These are phyloP conservation scores for Boechera stricta DNA, from an alignment of 345 rosid species.

Conservation along the genomic window DNA sequence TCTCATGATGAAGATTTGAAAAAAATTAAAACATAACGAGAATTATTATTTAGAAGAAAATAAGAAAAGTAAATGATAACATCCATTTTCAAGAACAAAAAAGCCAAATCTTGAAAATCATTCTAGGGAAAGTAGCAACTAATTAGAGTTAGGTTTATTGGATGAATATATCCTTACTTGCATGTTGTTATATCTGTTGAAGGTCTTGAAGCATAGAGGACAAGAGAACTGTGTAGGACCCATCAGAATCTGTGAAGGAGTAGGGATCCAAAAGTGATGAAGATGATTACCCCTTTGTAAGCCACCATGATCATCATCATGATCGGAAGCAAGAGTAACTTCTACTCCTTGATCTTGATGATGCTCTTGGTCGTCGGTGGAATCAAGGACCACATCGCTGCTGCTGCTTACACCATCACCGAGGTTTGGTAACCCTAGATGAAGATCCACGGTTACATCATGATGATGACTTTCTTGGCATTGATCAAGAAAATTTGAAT, in stretches of 20 bases:
- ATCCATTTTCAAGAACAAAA: slow-evolving; percentile 25
- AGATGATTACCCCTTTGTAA: slow-evolving; percentile 72
- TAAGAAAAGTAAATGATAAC: not conserved
- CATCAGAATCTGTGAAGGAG: slow-evolving; percentile 95
- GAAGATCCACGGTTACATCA: slow-evolving; percentile 75
- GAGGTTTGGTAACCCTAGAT: slow-evolving; percentile 76
- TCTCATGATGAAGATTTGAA: slow-evolving; percentile 35
- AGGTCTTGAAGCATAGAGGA: slow-evolving; percentile 97
- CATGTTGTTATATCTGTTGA: slow-evolving; percentile 99
- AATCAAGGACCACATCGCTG: slow-evolving; percentile 36
- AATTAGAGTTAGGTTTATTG: slow-evolving; percentile 29
- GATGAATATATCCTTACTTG: slow-evolving; percentile 60
- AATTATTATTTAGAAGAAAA: not conserved
- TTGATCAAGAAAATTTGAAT: slow-evolving; percentile 33
- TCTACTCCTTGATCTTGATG: slow-evolving; percentile 56
- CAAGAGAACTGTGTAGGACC: slow-evolving; percentile 99
- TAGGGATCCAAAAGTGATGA: slow-evolving; percentile 95
- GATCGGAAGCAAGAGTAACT: slow-evolving; percentile 47
- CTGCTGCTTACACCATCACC: slow-evolving; percentile 43
- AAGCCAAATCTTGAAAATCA: slow-evolving; percentile 35
- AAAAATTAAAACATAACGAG: not conserved
- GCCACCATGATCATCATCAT: slow-evolving; percentile 43
- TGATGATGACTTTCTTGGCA: slow-evolving; percentile 48
- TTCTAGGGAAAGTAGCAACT: slow-evolving; percentile 15
- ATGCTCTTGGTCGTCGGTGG: slow-evolving; percentile 30